Base-by-base conservation (phyloP, 2,329 filamentous ascomycete species). In the Lanzia echinophila region DNA sequence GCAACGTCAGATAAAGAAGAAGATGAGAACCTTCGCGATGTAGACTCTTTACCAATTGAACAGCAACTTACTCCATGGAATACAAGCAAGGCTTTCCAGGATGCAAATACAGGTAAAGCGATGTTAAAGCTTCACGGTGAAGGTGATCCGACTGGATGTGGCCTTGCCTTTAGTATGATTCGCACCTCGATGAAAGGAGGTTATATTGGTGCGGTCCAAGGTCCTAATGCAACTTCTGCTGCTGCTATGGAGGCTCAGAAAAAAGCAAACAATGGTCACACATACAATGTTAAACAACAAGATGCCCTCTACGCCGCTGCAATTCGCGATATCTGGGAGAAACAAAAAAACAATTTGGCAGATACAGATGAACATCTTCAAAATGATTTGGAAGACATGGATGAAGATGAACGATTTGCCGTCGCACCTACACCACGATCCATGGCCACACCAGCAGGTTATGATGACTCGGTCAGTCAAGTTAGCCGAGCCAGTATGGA, bases 161-260 rank as follows among this genome's bases (percentile, higher is more conserved):
- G 94, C 2, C 84, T 96, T 56, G 94, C 89, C 2, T 96, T 97
- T 74, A 96, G 89, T 68, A 96, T 99, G 70, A 91, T 99, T 69
- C 90, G 94, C 67, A 96, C 91, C 0, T 95, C 90, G 1, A 99
- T 99, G 94, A 99, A 99, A 71, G 94, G 94, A 58, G 94, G 94
- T 0, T 99, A 83, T 57, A 80, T 96, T 70, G 89, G 91, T 66
- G 87, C 90, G 19, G 81, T 95, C 24, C 81, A 82, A 56, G 82
- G 82, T 2, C 81, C 82, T 2, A 71, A 81, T 38, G 79, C 82
- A 7, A 84, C 82, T 2, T 83, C 82, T 10, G 90, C 90, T 28
- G 90, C 96, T 69, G 91, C 89, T 65, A 88, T 91, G 57, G 56
- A 55, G 12, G 54, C 57, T 31, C 89, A 91, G 68, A 83, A 92